These are phyloP conservation scores for Colletotrichum acutatum DNA, from an alignment of 2,329 filamentous ascomycete species.

Conservation along the genomic window DNA sequence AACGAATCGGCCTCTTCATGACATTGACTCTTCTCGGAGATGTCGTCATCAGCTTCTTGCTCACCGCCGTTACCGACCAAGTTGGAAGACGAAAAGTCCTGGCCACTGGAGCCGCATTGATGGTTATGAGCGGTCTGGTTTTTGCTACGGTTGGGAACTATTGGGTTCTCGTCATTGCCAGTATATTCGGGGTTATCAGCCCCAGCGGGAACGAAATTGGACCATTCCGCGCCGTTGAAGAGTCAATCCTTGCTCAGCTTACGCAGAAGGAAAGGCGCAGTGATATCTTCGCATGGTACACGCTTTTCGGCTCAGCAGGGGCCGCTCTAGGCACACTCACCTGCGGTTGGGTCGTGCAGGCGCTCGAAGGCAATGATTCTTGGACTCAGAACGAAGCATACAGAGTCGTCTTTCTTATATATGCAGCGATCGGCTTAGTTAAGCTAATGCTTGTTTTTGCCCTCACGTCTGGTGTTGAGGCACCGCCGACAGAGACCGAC, in stretches of 20 bases:
- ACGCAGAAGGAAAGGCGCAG: conserved; percentile 56
- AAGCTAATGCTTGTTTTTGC: conserved; percentile 65
- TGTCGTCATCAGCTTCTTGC: conserved; percentile 65
- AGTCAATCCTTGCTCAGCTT: conserved; percentile 68
- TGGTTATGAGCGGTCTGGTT: conserved; percentile 64
- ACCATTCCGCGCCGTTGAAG: conserved; percentile 71
- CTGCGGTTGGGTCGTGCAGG: conserved; percentile 69
- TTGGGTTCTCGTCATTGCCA: conserved; percentile 67
- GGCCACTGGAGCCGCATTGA: conserved; percentile 63
- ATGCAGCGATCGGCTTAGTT: conserved; percentile 65
- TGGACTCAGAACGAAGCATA: conserved; percentile 63
- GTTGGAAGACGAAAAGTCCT: conserved; percentile 66
- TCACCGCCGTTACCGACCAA: conserved; percentile 69
- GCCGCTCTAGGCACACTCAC: conserved; percentile 68
- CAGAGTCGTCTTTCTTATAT: conserved; percentile 66
- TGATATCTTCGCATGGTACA: conserved; percentile 73
- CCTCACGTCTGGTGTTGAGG: conserved; percentile 60
- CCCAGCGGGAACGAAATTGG: conserved; percentile 72
- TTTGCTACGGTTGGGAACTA: conserved; percentile 66
- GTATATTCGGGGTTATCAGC: conserved; percentile 71
- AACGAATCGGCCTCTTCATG: conserved; percentile 72
- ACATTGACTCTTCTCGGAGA: conserved; percentile 71
- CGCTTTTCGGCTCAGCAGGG: conserved; percentile 67
- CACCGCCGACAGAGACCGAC: conserved; percentile 37
- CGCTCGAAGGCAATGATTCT: conserved; percentile 52